A percentile compares a stretch with the other conserved stretches of the same genome.
phyloP scores from a whole-genome alignment of 192 early-diverging fungal genomes.

The Podila horticola region DNA sequence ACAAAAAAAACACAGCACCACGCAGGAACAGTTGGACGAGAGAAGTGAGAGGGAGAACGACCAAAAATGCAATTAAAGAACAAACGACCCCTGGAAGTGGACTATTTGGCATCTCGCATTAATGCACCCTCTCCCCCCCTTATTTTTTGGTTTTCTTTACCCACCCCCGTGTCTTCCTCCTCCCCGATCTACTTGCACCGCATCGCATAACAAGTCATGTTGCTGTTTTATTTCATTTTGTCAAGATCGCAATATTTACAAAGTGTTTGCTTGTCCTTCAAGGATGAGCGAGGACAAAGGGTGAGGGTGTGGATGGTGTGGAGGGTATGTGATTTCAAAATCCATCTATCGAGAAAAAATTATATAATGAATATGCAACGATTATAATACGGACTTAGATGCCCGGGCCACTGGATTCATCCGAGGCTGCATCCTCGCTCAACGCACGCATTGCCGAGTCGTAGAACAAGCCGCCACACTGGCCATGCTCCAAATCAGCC shows the following conservation, averaged over 20 bases:
- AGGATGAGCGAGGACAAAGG: too few relatives aligned
- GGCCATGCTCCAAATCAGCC: conserved; percentile 33
- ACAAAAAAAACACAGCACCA: neutral
- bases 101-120: neutral
- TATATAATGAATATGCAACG: neutral
- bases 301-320: too few relatives aligned
- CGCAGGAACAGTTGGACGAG: neutral
- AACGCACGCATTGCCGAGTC: conserved; percentile 34
- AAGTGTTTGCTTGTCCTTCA: too few relatives aligned
- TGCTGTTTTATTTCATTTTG: too few relatives aligned
- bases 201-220: too few relatives aligned
- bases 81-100: too few relatives aligned
- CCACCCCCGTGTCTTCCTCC: neutral
- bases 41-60: neutral
- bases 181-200: neutral
- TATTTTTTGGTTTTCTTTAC: neutral
- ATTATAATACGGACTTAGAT: conserved; percentile 1
- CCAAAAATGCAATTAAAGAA: neutral
- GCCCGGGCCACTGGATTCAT: conserved; percentile 37
- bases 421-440: conserved; percentile 33
- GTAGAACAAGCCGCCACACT: conserved; percentile 28
- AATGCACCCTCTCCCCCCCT: neutral
- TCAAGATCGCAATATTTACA: too few relatives aligned
- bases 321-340: too few relatives aligned
- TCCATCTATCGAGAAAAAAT: neutral